phyloP scores from a whole-genome alignment of 148 eudicot genomes.

The Rhododendron ovatum region DNA sequence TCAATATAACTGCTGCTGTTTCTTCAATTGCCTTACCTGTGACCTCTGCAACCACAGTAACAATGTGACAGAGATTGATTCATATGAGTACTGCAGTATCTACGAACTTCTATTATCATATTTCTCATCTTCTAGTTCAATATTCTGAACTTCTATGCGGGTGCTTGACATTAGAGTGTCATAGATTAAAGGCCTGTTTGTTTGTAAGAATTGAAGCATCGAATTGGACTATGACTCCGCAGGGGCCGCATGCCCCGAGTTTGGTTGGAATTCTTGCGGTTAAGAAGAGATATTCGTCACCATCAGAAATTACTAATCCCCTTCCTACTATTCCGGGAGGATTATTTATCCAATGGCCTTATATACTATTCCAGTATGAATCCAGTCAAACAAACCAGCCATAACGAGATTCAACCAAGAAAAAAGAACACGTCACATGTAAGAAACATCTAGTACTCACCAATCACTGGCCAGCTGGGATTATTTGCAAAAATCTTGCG shows the following conservation, averaged over 20 bases:
- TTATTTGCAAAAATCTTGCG: constrained; percentile 63
- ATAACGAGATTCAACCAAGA: background rate
- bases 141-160: background rate
- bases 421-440: background rate
- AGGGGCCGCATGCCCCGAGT: background rate
- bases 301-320: background rate
- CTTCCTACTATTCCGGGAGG: background rate
- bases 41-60: constrained; percentile 58
- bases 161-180: background rate
- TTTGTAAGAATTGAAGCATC: background rate
- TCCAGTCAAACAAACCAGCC: background rate
- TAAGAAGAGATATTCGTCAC: background rate
- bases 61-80: background rate
- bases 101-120: background rate
- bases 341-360: background rate
- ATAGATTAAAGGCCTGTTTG: background rate
- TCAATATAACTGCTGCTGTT: constrained; percentile 80
- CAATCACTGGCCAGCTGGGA: constrained; percentile 88
- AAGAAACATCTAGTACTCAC: constrained; percentile 37
- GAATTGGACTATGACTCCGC: background rate
- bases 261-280: background rate
- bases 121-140: background rate
- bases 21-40: constrained; percentile 84
- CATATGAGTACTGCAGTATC: background rate
- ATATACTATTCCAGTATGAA: background rate